Evolutionary conservation across 805 yeast species (phyloP), one percentile per base, ranked within the genome.

Genomic region (Candida oleophila): DNA sequence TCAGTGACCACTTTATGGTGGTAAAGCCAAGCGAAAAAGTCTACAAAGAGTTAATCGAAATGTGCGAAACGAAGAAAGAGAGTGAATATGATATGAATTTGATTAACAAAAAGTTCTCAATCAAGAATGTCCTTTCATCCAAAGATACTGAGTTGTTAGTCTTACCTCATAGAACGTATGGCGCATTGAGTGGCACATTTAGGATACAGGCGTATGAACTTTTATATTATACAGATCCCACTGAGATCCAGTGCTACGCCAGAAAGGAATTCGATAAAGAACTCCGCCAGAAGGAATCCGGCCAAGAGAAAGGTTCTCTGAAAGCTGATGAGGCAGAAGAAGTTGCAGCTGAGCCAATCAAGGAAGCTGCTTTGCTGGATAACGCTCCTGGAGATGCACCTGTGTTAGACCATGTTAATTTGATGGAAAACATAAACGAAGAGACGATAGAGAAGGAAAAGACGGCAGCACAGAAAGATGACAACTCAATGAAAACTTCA

Each of bases 51-150:
- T 50, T 57, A 51, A 51, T 47, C 43, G 45, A 57, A 14, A 41
- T 66, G 19, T 42, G 44, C 2, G 49, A 54, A 12, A 47, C 62
- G 3, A 66, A 69, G 46, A 37, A 49, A 4, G 28, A 48, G 1
- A 50, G 59, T 15, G 82, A 79, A 28, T 78, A 70, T 51, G 85
- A 80, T 54, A 78, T 79, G 83, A 85, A 80, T 37, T 56, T 80
- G 2, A 59, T 73, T 42, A 77, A 77, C 57, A 65, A 68, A 37
- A 57, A 68, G 25, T 59, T 60, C 12, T 62, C 68, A 38, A 12
- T 19, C 12, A 20, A 36, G 22, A 36, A 15, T 16, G 39, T 16
- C 4, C 22, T 15, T 12, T 9, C 16, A 22, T 18, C 22, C 7
- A 4, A 4, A 5, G 19, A n/a, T 12, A 15, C 16, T 19, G 39